These are phyloP conservation scores for Candida glaebosa DNA, from an alignment of 805 yeast genomes.

Conservation along the genomic window DNA sequence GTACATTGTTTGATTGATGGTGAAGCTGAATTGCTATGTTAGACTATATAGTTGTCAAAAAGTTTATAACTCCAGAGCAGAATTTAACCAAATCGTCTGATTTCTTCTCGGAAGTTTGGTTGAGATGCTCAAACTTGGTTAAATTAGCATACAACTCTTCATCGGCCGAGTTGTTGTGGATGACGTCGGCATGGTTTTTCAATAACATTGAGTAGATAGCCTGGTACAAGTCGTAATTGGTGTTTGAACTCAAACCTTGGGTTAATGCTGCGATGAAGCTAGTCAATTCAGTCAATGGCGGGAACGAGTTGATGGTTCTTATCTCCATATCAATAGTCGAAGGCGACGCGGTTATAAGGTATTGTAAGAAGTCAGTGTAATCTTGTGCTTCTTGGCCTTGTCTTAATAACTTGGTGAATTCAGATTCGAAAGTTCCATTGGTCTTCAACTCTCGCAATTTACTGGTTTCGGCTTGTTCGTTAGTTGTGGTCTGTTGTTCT, in stretches of 20 bases:
- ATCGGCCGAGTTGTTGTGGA: slow-evolving; percentile 38
- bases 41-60: slow-evolving; percentile 45
- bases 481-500: slow-evolving; percentile 21
- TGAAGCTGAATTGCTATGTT: neutral
- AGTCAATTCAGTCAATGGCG: slow-evolving; percentile 65
- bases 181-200: slow-evolving; percentile 78
- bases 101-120: slow-evolving; percentile 37
- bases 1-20: too few relatives aligned
- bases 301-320: slow-evolving; percentile 64
- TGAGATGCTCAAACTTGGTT: slow-evolving; percentile 45
- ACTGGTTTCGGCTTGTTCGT: slow-evolving; percentile 29
- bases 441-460: slow-evolving; percentile 26
- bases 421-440: slow-evolving; percentile 59
- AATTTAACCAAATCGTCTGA: slow-evolving; percentile 71
- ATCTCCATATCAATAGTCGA: slow-evolving; percentile 81
- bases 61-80: slow-evolving; percentile 74
- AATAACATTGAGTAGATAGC: slow-evolving; percentile 76
- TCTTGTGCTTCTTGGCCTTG: slow-evolving; percentile 41
- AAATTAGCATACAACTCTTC: slow-evolving; percentile 45
- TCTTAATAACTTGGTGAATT: slow-evolving; percentile 64
- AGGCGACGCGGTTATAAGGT: slow-evolving; percentile 64
- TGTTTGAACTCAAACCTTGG: slow-evolving; percentile 52
- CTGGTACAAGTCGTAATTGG: slow-evolving; percentile 72
- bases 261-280: slow-evolving; percentile 66
- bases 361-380: slow-evolving; percentile 49